Evolutionary conservation across 176 grass and related monocot species (phyloP), one percentile per base, ranked within the genome.

Genomic region (Bothriochloa decipiens): DNA sequence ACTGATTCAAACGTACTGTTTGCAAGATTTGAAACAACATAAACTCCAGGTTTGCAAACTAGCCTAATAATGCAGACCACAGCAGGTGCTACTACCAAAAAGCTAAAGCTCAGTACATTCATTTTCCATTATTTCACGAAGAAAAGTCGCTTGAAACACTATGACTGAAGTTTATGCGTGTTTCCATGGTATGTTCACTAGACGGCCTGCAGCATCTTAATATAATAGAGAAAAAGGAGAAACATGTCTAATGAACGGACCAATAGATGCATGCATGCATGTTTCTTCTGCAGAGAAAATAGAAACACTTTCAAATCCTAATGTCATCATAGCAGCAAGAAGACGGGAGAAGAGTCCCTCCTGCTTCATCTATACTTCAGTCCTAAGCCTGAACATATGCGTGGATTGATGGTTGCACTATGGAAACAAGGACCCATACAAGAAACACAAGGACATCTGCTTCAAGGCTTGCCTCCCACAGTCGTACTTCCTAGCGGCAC

Each of bases 251-350:
- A 53, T 13, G 4, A 49, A 75, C 22, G 32, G 18, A 20, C 29
- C 29, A 36, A 57, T 20, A 52, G 15, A 33, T 74, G 42, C 14
- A 53, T 7, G 16, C 15, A 53, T 33, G 16, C 15, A 53, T 33
- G 45, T 50, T 9, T 33, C 46, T 33, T 75, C 16, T 22, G 46
- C 71, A 53, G 4, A 50, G 28, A 27, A 52, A 52, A 55, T 13
- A 75, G 67, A 40, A 69, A 69, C 8, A 35, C 20, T 37, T 39
- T 36, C 35, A 3, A 35, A n/a, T 40, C 67, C 18, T n/a, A 12
- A 69, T 40, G 35, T n/a, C 67, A 69, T 20, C 67, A 69, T 40
- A 69, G 67, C 17, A 40, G 67, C 29, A 35, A 68, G 28, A 68
- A 64, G 25, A 27, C 11, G 65, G 15, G 65, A 10, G 7, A 36